Evolutionary conservation across 2,329 filamentous ascomycete species (phyloP).

Genomic region (Fusarium sp.): DNA sequence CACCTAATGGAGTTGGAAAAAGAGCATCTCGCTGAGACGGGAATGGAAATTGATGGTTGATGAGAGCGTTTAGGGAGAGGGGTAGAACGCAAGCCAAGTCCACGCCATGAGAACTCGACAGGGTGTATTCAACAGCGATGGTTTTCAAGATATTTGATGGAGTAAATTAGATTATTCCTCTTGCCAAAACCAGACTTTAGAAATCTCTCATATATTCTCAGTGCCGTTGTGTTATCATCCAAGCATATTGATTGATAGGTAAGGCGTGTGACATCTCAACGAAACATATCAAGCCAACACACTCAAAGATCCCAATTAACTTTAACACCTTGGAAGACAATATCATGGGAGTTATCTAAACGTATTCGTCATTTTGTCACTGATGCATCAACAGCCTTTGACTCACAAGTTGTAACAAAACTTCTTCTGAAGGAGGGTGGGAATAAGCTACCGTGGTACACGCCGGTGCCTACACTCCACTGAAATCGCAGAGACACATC

Average conservation of each 20-base stretch:
- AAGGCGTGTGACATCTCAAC: too few relatives aligned
- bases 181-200: fast-evolving
- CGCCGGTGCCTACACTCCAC: too few relatives aligned
- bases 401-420: background rate
- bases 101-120: fast-evolving
- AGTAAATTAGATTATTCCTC: too few relatives aligned
- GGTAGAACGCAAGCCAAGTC: background rate
- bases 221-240: fast-evolving
- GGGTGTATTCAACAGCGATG: fast-evolving
- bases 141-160: background rate
- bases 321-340: too few relatives aligned
- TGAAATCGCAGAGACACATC: fast-evolving
- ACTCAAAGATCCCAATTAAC: too few relatives aligned
- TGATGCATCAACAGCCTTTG: fast-evolving
- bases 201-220: fast-evolving
- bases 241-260: too few relatives aligned
- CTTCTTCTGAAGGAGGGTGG: background rate
- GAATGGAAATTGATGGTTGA: background rate
- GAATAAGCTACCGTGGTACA: background rate
- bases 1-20: background rate
- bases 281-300: too few relatives aligned
- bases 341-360: fast-evolving
- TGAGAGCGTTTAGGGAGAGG: fast-evolving
- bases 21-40: fast-evolving
- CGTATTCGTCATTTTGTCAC: fast-evolving